Evolutionary conservation across 352 stramenopile genomes (phyloP), one percentile per base, ranked within the genome.

Genomic region (Phytophthora aleatoria): DNA sequence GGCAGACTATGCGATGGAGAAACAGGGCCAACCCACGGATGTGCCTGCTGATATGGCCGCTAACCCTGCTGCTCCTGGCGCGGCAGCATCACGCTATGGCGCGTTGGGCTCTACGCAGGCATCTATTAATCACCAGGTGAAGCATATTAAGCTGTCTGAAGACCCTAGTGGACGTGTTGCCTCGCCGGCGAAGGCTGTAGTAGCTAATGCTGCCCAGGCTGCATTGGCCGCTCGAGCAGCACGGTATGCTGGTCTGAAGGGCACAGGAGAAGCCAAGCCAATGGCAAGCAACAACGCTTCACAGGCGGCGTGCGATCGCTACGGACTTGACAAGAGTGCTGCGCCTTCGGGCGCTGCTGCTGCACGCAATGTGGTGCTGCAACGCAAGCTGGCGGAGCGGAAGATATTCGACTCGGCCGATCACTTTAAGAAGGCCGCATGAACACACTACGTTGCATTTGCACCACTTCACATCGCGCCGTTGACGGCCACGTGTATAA

Each of bases 331-430:
- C 30, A 69, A 74, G 45, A 71, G 52, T 39, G 39, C 43, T 5
- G 58, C 38, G 30, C 57, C 60, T 35, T 76, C 53, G 28, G 69
- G 44, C 15, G 76, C 77, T n/a, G 68, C 91, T 2, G 73, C 70
- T 1, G 81, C 79, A 10, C 73, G 80, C 26, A 93, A 82, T 65
- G 44, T 95, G 15, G 65, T 93, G 11, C 55, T 93, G 24, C 81
- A 87, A 51, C 78, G 79, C 38, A 89, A 88, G 38, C 58, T 95
- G 2, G 66, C 79, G 1, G 83, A 95, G 59, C 74, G 82, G 3
- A 91, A 92, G 57, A 76, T 76, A 11, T 93, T 95, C 50, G 85
- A 93, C 64, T 92, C 85, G 61, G 83, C 76, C 8, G 87, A 93
- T 57, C 79, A 93, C 57, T 94, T 86, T 59, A 89, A 90, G 55